Base-by-base conservation (phyloP, 257 asterid species). In the Solanum dulcamara region DNA sequence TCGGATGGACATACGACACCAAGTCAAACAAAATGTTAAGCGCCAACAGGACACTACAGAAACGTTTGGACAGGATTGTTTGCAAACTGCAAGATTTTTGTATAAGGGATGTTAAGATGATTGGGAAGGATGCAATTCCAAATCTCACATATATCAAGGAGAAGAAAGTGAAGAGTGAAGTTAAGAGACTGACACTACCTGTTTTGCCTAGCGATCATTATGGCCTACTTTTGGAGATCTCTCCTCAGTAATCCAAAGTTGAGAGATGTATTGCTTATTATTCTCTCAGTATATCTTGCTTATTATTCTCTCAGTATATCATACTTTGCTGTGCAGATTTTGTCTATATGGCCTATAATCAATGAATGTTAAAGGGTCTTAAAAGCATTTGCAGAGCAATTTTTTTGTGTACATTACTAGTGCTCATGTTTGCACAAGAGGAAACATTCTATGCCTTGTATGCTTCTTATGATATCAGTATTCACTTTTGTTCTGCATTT, bases 151-250 rank as follows among this genome's bases (percentile, higher is more conserved):
- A 89, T 71, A 80, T 88, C 66, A 93, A 93, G 91, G 97, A 93
- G 53, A 97, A 95, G 93, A 94, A 82, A 86, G 92, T 92, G 84
- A 97, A 87, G 84, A 93, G 92, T 10, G 93, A 87, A 91, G 91
- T 92, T 35, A 88, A 90, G 92, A 91, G 91, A 81, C 12, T 94
- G 77, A 89, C 18, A 80, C 98, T 95, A 74, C 99, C 99, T 72
- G 99, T 95, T 87, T 87, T 94, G 55, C 99, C 99, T 2, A 97
- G 99, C 53, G 99, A 97, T 88, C 99, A 95, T 86, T 95, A 84
- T 90, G 99, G 99, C 42, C 85, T 97, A 90, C 93, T 97, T 82
- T 83, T 97, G 85, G 94, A 97, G 42, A 92, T 97, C 75, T 75
- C 81, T 86, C 86, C 89, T 81, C 33, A 62, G 53, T 77, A 88